Evolutionary conservation across 208 protist genomes (phyloP).

Genomic region (Zelonia costaricensis): DNA sequence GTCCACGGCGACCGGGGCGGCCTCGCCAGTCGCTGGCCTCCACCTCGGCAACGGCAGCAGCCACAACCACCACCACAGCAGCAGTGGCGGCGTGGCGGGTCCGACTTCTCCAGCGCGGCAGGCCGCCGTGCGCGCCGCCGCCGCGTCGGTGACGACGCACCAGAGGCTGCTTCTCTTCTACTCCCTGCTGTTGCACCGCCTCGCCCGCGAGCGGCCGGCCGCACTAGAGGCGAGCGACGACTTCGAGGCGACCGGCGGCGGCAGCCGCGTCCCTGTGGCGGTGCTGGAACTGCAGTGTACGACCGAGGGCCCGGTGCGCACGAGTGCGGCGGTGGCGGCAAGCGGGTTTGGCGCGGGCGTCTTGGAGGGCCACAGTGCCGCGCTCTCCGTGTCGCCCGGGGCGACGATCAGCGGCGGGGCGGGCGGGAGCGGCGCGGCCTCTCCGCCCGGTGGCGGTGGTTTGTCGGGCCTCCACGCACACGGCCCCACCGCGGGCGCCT

Average conservation of each 20-base stretch:
- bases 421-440: neutral
- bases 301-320: constrained; percentile 25
- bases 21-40: constrained; percentile 3
- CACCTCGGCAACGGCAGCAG: neutral
- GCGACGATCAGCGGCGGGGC: constrained; percentile 5
- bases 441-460: neutral
- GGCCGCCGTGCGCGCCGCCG: constrained; percentile 5
- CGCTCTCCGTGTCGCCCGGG: neutral
- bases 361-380: constrained; percentile 4
- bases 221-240: neutral
- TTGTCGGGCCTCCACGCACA: neutral
- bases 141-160: constrained; percentile 25
- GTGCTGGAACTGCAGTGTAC: constrained; percentile 59
- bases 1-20: constrained; percentile 1
- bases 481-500: neutral
- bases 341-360: constrained; percentile 1
- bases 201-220: constrained; percentile 9
- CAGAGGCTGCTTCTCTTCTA: constrained; percentile 54
- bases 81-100: neutral
- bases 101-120: neutral
- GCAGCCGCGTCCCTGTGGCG: constrained; percentile 31
- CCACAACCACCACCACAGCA: neutral
- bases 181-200: constrained; percentile 41
- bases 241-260: neutral
- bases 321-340: constrained; percentile 4